Evolutionary conservation across 108 stramenopile genomes (phyloP), one percentile per base, ranked within the genome.

Genomic region (Epithemia pelagica): DNA sequence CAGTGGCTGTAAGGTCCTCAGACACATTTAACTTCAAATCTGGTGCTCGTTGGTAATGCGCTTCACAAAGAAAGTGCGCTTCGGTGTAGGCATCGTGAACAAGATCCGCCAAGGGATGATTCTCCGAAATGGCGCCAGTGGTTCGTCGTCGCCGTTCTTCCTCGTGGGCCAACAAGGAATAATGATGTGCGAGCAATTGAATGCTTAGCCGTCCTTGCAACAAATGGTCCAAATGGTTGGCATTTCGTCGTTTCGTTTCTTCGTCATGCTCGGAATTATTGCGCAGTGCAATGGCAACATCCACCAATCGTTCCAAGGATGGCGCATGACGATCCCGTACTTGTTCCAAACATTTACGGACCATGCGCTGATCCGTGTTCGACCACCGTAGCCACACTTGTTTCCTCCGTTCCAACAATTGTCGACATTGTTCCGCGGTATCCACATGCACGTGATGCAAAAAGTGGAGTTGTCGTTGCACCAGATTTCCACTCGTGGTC

Each of bases 171-270:
- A 83, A 54, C 52, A 62, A 27, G 22, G 83, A 67, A 52, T 79
- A 79, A 66, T 92, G 90, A 60, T 89, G 84, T 60, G 82, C 86
- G 19, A 89, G 60, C 1, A 89, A 63, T 52, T 89, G 86, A 8
- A 84, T 71, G 26, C 75, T 53, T 3, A 86, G 61, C 32, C 86
- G 76, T 24, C 71, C 78, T 66, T 71, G 73, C 32, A 86, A 68
- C 58, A 85, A 82, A 8, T 68, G 46, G 73, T 73, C 27, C 61
- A 62, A 29, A 65, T 33, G 21, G 56, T 56, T 25, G 79, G 56
- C 15, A 63, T 5, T 15, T 15, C 10, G 5, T 15, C 10, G 5
- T 46, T 46, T 5, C 37, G 15, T 10, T 46, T 5, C 37, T 15
- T 10, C 25, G 32, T 53, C 31, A 22, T 27, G 19, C 30, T 21